These are phyloP conservation scores for Wickerhamiella sorbophila DNA, from an alignment of 805 yeast species.

Conservation along the genomic window DNA sequence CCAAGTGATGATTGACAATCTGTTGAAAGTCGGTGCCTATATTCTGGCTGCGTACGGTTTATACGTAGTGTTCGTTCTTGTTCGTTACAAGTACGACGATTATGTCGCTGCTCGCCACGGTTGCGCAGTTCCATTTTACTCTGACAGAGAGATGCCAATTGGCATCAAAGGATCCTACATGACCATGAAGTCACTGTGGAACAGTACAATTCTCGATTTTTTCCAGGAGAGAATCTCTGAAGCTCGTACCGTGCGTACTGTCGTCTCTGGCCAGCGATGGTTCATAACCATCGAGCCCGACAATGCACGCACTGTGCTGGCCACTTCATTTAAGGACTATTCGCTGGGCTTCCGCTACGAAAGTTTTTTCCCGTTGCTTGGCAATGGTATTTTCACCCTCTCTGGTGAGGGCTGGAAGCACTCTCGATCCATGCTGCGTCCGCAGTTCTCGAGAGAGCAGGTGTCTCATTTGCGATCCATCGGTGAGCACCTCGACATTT, in stretches of 20 bases:
- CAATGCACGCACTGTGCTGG: constrained; percentile 19
- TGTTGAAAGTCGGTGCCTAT: not conserved
- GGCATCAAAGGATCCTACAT: constrained; percentile 7
- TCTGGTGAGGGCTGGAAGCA: constrained; percentile 24
- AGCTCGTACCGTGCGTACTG: constrained; percentile 6
- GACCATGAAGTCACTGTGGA: constrained; percentile 2
- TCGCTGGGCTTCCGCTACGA: constrained; percentile 19
- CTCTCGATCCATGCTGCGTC: constrained; percentile 21
- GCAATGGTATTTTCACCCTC: constrained; percentile 22
- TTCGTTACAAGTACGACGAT: constrained; percentile 3
- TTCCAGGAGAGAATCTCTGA: constrained; percentile 5
- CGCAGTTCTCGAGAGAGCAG: constrained; percentile 19
- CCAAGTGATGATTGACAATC: not conserved
- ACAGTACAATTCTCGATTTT: constrained; percentile 7
- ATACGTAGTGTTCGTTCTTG: not conserved
- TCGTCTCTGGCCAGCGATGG: constrained; percentile 12
- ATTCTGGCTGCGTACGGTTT: not conserved
- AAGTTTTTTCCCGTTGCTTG: constrained; percentile 15
- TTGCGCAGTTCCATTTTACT: constrained; percentile 6
- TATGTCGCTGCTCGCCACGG: constrained; percentile 8
- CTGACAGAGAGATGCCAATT: constrained; percentile 6
- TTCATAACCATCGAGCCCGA: constrained; percentile 20
- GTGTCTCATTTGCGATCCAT: constrained; percentile 8
- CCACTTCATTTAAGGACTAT: constrained; percentile 20
- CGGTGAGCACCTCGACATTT: constrained; percentile 16